Evolutionary conservation across 1,139 yeast genomes (phyloP).

Genomic region (Debaryomyces sp.): DNA sequence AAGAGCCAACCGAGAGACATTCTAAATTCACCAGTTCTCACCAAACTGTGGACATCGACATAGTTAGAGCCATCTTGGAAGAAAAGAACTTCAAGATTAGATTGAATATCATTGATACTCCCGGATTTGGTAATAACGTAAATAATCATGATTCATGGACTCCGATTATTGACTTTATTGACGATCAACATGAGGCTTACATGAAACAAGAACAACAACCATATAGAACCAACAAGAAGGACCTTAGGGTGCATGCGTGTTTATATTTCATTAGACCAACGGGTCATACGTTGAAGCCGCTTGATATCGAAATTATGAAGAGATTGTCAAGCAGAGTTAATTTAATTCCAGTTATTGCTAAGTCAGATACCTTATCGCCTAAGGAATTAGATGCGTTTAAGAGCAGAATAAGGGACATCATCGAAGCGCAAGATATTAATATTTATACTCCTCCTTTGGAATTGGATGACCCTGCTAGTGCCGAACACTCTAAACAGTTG

Average conservation of each 20-base stretch:
- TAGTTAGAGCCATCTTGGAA: slow-evolving; percentile 87
- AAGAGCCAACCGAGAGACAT: slow-evolving; percentile 69
- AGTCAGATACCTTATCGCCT: slow-evolving; percentile 89
- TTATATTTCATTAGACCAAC: slow-evolving; percentile 94
- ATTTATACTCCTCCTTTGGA: slow-evolving; percentile 89
- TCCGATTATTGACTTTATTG: slow-evolving; percentile 89
- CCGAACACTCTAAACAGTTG: slow-evolving; percentile 80
- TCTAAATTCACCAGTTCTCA: slow-evolving; percentile 62
- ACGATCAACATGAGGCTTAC: slow-evolving; percentile 93
- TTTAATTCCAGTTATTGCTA: slow-evolving; percentile 92
- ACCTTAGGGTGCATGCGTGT: slow-evolving; percentile 94
- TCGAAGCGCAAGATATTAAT: slow-evolving; percentile 88
- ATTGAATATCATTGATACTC: slow-evolving; percentile 91
- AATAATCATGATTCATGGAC: slow-evolving; percentile 93
- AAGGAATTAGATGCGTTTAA: slow-evolving; percentile 81
- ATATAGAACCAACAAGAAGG: slow-evolving; percentile 64
- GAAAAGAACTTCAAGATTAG: slow-evolving; percentile 88
- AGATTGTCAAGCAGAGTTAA: slow-evolving; percentile 86
- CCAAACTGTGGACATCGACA: slow-evolving; percentile 89
- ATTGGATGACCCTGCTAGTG: slow-evolving; percentile 69
- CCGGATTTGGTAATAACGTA: slow-evolving; percentile 97
- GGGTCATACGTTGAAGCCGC: slow-evolving; percentile 91
- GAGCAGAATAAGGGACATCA: slow-evolving; percentile 83
- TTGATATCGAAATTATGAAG: slow-evolving; percentile 93
- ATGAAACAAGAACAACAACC: slow-evolving; percentile 99